These are phyloP conservation scores for Plasmodium fragile DNA, from an alignment of 169 alveolate genomes.

Conservation along the genomic window DNA sequence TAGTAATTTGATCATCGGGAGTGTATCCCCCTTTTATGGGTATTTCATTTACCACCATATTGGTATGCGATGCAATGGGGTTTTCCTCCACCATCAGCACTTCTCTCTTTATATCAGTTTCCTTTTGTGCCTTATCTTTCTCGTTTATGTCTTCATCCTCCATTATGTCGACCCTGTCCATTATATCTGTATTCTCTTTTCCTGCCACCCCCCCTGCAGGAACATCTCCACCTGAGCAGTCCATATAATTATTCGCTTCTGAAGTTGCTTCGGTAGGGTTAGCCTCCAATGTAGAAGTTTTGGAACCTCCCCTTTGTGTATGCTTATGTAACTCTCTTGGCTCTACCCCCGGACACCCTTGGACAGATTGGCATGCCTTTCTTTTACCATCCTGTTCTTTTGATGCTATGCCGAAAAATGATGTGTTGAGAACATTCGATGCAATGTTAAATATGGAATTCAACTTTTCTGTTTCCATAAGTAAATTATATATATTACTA, in stretches of 20 bases:
- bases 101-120: neutral
- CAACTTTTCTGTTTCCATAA: conserved; percentile 62
- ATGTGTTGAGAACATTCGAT: conserved; percentile 52
- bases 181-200: neutral
- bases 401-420: conserved; percentile 44
- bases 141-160: neutral
- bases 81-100: neutral
- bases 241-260: neutral
- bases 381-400: conserved; percentile 16
- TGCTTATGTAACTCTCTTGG: neutral
- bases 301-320: neutral
- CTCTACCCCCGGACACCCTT: neutral
- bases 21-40: neutral
- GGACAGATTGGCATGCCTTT: neutral
- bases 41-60: neutral
- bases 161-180: neutral
- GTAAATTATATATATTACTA: conserved; percentile 52
- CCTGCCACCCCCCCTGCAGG: neutral
- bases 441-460: conserved; percentile 59
- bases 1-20: neutral
- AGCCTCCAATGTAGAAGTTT: neutral
- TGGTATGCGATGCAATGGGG: neutral
- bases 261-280: neutral
- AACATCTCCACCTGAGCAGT: neutral
- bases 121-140: neutral